Evolutionary conservation across 495 filamentous ascomycete species (phyloP).

Genomic region (Aspergillus taichungensis): DNA sequence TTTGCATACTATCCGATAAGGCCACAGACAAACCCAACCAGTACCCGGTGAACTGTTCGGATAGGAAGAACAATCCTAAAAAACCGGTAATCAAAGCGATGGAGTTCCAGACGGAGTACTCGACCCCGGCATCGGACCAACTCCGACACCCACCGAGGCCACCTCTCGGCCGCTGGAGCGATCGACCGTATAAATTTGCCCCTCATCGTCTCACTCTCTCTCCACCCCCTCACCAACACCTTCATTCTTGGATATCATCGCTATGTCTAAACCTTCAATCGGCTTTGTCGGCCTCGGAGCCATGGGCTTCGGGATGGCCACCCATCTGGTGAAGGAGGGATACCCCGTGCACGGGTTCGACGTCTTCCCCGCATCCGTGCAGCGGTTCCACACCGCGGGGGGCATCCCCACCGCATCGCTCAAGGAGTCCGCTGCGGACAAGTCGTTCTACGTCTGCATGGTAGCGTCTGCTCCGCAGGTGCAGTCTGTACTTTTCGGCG

Average conservation of each 20-base stretch:
- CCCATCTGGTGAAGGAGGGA: constrained; percentile 60
- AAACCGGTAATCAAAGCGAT: too few relatives aligned
- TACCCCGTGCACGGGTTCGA: constrained; percentile 69
- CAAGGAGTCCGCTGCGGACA: constrained; percentile 52
- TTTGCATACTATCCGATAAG: too few relatives aligned
- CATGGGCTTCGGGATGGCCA: constrained; percentile 86
- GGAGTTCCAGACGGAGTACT: too few relatives aligned
- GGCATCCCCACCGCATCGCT: constrained; percentile 54
- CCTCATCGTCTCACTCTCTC: not conserved
- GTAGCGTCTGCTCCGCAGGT: constrained; percentile 69
- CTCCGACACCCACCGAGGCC: constrained; percentile 2
- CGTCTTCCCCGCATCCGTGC: constrained; percentile 63
- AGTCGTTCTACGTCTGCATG: constrained; percentile 63
- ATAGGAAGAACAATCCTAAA: too few relatives aligned
- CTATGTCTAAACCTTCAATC: constrained; percentile 43
- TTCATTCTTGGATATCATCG: not conserved
- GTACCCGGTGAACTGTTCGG: too few relatives aligned
- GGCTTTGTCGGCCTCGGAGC: constrained; percentile 80
- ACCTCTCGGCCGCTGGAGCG: not conserved
- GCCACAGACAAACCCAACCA: too few relatives aligned
- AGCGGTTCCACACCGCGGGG: constrained; percentile 57
- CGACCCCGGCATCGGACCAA: not conserved
- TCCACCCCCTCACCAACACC: not conserved
- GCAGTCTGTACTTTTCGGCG: constrained; percentile 54
- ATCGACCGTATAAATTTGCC: not conserved